Conservation (phyloP, 129 eudicot genomes). For the Flaveria ramosissima region DNA sequence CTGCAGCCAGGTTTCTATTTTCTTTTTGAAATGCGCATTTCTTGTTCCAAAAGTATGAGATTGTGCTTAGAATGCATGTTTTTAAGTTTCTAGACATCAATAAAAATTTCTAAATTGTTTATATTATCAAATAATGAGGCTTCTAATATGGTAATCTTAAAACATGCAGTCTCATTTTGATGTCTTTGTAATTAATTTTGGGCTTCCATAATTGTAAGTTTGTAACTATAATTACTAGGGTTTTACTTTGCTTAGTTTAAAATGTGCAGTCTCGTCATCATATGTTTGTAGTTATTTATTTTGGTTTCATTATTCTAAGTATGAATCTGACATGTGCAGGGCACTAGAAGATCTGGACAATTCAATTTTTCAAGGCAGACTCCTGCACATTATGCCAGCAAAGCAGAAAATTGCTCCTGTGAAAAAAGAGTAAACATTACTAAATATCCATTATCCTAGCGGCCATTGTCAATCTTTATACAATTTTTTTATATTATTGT, state of each 20-base stretch:
- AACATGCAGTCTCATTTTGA: background rate
- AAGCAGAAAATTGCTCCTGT: constrained; percentile 51
- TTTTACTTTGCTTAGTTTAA: no score
- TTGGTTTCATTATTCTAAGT: constrained; percentile 4
- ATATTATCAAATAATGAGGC: background rate
- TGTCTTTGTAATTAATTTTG: no score
- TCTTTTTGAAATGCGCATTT: background rate
- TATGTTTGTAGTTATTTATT: background rate
- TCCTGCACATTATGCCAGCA: constrained; percentile 88
- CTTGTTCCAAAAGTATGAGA: constrained; percentile 9
- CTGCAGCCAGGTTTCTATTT: constrained; percentile 73
- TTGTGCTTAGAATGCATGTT: background rate
- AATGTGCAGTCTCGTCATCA: background rate
- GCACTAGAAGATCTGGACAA: constrained; percentile 82
- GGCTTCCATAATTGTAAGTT: background rate
- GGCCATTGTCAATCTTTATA: constrained; percentile 4
- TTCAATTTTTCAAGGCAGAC: constrained; percentile 90
- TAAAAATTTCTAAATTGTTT: background rate
- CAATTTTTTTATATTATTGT: background rate
- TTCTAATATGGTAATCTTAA: background rate
- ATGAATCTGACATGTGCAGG: constrained; percentile 44
- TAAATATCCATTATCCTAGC: background rate
- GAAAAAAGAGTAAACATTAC: constrained; percentile 60
- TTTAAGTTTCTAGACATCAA: constrained; percentile 11
- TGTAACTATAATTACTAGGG: background rate